Base-by-base conservation (phyloP, 768 basidiomycete species). In the Megacollybia marginata region DNA sequence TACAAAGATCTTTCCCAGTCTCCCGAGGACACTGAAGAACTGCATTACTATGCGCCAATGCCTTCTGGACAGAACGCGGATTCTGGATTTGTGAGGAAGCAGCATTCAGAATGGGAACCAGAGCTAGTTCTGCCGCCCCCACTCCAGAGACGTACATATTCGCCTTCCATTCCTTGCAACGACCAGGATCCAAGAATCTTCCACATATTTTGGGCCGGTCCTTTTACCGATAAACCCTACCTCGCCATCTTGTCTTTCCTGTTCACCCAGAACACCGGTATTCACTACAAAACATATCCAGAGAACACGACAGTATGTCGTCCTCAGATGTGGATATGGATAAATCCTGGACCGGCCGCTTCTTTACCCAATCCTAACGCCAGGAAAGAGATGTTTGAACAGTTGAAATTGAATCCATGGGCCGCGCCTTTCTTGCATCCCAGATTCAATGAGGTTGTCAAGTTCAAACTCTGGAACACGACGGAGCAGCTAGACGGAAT, bases 141-240 rank as follows among this genome's bases (percentile, higher is more conserved):
- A 15, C 66, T 73, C 42, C 63, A 54, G 53, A 78, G 59, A 54
- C 64, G 58, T 61, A 69, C 63, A 57, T 71, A 61, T 54, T 70
- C 64, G 50, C 68, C 73, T 12, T 51, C 68, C 51, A 40, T 57
- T 2, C 73, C 81, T 1, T 96, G 94, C 68, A 84, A 89, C 47
- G 62, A 71, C 0, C 82, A 88, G 48, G 85, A 88, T 61, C 90
- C 89, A 2, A 78, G 88, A 18, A 63, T 94, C 5, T 95, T 89
- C 74, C 93, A 96, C 67, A 78, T 95, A 84, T 96, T 94, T 73
- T 96, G 93, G 92, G 91, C 92, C 1, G 92, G 93, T 0, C 84
- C 92, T 1, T 95, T 97, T 70, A 93, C 92, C 16, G 93, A 97
- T 71, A 96, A 95, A 67, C 92, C 94, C 0, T 96, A 96, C 75